Conservation (phyloP, 1,139 yeast genomes). For the Scheffersomyces segobiensis region DNA sequence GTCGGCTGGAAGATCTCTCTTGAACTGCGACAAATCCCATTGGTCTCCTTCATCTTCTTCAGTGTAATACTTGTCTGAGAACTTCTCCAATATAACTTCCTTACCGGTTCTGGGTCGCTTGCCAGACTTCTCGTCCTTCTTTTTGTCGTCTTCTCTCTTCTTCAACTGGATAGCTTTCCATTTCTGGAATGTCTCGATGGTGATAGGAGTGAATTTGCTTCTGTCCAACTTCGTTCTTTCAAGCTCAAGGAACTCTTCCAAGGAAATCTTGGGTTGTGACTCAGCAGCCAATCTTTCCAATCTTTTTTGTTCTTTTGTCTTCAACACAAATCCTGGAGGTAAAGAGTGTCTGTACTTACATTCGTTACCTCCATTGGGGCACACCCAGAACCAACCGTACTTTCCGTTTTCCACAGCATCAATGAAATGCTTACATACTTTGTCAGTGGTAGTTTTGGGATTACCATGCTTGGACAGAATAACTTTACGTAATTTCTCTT, state of each 20-base stretch:
- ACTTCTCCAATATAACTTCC: conserved; percentile 76
- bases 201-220: conserved; percentile 81
- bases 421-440: conserved; percentile 88
- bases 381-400: conserved; percentile 99
- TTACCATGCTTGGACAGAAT: conserved; percentile 92
- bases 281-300: conserved; percentile 86
- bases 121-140: conserved; percentile 47
- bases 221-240: conserved; percentile 87
- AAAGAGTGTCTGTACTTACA: conserved; percentile 97
- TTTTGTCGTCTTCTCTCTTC: conserved; percentile 61
- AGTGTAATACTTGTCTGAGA: conserved; percentile 58
- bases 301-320: conserved; percentile 93
- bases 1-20: conserved; percentile 43
- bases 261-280: conserved; percentile 82
- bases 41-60: conserved; percentile 60
- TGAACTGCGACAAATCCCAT: conserved; percentile 71
- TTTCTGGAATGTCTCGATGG: conserved; percentile 72
- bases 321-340: conserved; percentile 95
- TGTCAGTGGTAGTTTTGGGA: conserved; percentile 91
- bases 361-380: conserved; percentile 91
- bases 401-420: conserved; percentile 97
- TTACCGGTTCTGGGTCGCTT: conserved; percentile 69
- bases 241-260: conserved; percentile 93
- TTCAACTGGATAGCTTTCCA: conserved; percentile 79
- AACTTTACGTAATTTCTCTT: conserved; percentile 85